These are phyloP conservation scores for Hyphopichia homilentoma DNA, from an alignment of 805 yeast species.

Conservation along the genomic window DNA sequence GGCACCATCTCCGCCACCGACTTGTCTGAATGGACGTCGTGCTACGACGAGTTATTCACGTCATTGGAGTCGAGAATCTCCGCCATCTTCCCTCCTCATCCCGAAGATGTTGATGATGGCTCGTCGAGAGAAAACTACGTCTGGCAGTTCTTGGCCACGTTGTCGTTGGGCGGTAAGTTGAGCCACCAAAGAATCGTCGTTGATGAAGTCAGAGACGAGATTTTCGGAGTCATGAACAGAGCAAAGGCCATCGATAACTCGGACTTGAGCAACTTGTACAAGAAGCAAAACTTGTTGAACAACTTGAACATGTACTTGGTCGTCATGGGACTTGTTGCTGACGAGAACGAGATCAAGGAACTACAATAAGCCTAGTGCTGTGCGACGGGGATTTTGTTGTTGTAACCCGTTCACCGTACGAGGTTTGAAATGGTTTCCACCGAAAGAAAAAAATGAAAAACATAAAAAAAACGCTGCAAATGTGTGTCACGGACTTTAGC, in stretches of 20 bases:
- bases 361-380: constrained; percentile 23
- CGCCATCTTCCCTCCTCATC: constrained; percentile 75
- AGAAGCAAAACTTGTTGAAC: constrained; percentile 58
- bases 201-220: constrained; percentile 90
- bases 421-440: too few species aligned
- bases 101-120: constrained; percentile 52
- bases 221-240: constrained; percentile 79
- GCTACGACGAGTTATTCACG: constrained; percentile 79
- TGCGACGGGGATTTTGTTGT: constrained; percentile 1
- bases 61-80: constrained; percentile 74
- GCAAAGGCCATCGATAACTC: constrained; percentile 62
- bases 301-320: constrained; percentile 90
- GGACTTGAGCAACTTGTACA: constrained; percentile 40
- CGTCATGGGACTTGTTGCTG: constrained; percentile 94
- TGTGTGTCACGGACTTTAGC: too few species aligned
- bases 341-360: constrained; percentile 82
- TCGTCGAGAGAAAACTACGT: constrained; percentile 58
- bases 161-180: constrained; percentile 85
- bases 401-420: too few species aligned
- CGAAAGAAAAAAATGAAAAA: too few species aligned
- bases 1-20: constrained; percentile 53
- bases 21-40: constrained; percentile 67
- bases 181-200: constrained; percentile 91
- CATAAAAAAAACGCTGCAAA: too few species aligned
- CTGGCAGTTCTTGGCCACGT: constrained; percentile 95